A percentile compares a stretch with the other conserved stretches of the same genome.
These are phyloP conservation scores for Coemansia sp. DNA, from an alignment of 192 early-diverging fungal species.

Conservation along the genomic window DNA sequence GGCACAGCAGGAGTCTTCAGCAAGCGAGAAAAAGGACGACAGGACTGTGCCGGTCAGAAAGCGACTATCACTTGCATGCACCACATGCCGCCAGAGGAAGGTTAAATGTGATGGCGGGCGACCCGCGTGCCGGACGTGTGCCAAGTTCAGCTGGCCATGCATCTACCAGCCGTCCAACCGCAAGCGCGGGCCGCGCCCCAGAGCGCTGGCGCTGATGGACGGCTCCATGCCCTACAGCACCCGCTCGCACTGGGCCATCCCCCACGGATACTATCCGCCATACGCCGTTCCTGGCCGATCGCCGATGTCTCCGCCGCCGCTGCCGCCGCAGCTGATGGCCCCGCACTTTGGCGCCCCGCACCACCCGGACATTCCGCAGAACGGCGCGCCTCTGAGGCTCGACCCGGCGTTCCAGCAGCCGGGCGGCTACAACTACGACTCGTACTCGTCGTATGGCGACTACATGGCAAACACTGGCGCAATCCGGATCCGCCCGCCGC, in stretches of 20 bases:
- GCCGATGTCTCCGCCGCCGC: slow-evolving; percentile 34
- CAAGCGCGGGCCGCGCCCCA: slow-evolving; percentile 79
- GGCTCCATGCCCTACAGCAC: slow-evolving; percentile 37
- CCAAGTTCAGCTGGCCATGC: slow-evolving; percentile 65
- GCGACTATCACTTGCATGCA: slow-evolving; percentile 54
- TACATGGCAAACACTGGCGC: slow-evolving; percentile 43
- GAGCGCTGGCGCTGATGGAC: slow-evolving; percentile 53
- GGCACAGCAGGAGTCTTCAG: slow-evolving; percentile 2
- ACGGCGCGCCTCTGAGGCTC: slow-evolving; percentile 24
- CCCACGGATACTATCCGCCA: slow-evolving; percentile 32
- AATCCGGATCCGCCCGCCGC: slow-evolving; percentile 39
- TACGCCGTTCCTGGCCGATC: slow-evolving; percentile 37
- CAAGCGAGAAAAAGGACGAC: slow-evolving; percentile 39
- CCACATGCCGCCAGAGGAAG: slow-evolving; percentile 56
- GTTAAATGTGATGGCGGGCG: slow-evolving; percentile 83
- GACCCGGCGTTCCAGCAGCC: slow-evolving; percentile 27
- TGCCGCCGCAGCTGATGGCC: slow-evolving; percentile 17
- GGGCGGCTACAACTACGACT: slow-evolving; percentile 41
- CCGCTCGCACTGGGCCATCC: slow-evolving; percentile 35
- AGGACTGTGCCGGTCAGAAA: slow-evolving; percentile 52
- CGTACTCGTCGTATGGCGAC: slow-evolving; percentile 48
- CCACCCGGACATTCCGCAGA: slow-evolving; percentile 20
- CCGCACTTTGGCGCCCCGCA: slow-evolving; percentile 10
- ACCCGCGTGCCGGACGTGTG: slow-evolving; percentile 80
- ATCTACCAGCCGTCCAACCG: slow-evolving; percentile 83